These are phyloP conservation scores for Spirogloea muscicola DNA, from an alignment of 139 green algal genomes.

Conservation along the genomic window DNA sequence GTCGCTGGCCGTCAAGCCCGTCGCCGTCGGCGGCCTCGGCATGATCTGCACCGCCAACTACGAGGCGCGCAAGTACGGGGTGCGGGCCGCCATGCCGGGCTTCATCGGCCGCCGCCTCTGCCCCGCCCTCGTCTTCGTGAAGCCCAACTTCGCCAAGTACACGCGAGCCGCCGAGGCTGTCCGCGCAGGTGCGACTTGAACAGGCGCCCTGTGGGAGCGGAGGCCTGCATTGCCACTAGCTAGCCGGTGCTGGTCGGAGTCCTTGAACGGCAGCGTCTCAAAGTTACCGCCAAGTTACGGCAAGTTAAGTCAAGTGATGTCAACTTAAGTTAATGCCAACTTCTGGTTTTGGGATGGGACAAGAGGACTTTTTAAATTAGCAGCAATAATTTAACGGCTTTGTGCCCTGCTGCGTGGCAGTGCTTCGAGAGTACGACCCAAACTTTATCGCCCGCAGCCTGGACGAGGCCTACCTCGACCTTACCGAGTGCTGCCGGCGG, in stretches of 20 bases:
- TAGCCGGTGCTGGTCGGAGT: too few relatives aligned
- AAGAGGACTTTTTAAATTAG: too few relatives aligned
- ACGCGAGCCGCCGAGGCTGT: too few relatives aligned
- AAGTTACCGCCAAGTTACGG: too few relatives aligned
- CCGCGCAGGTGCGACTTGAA: too few relatives aligned
- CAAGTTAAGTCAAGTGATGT: too few relatives aligned
- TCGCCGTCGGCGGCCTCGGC: slow-evolving; percentile 49
- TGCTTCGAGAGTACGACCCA: slow-evolving; percentile 51
- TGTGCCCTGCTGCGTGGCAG: slow-evolving; percentile 7
- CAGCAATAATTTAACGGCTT: too few relatives aligned
- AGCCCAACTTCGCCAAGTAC: slow-evolving; percentile 52
- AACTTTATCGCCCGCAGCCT: slow-evolving; percentile 37
- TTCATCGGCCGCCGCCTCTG: slow-evolving; percentile 56
- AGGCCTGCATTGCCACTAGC: too few relatives aligned
- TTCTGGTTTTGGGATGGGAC: too few relatives aligned
- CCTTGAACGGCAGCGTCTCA: too few relatives aligned
- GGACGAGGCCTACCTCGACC: slow-evolving; percentile 55
- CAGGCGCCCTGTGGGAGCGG: too few relatives aligned
- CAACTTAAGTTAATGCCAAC: too few relatives aligned
- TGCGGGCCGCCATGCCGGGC: slow-evolving; percentile 55
- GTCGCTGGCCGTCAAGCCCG: slow-evolving; percentile 19
- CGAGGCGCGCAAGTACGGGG: slow-evolving; percentile 56
- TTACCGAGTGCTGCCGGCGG: slow-evolving; percentile 20
- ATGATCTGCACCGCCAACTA: slow-evolving; percentile 61
- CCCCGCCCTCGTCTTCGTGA: slow-evolving; percentile 46